Evolutionary conservation across 2,329 filamentous ascomycete species (phyloP).

Genomic region (Ophiostoma sp.): DNA sequence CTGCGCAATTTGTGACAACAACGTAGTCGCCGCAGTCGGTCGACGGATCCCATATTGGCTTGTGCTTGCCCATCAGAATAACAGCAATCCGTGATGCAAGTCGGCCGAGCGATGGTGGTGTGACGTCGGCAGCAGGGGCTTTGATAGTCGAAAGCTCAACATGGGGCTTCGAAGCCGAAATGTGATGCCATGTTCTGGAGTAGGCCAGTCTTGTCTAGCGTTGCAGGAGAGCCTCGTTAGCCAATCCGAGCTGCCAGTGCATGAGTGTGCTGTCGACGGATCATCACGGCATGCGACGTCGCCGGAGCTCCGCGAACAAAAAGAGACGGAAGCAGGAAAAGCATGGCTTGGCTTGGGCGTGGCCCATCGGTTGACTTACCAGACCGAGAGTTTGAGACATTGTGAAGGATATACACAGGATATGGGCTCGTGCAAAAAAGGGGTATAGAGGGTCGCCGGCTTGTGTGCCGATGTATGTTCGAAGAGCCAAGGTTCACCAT

Average conservation of each 20-base stretch:
- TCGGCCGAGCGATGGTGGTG: constrained; percentile 77
- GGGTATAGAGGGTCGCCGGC: neutral
- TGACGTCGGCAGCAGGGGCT: constrained; percentile 47
- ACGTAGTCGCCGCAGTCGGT: constrained; percentile 99
- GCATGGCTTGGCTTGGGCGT: neutral
- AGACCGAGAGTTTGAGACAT: constrained; percentile 79
- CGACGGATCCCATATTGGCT: constrained; percentile 93
- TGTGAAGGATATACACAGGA: neutral
- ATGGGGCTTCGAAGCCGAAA: constrained; percentile 65
- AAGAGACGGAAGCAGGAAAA: neutral
- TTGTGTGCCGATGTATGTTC: neutral
- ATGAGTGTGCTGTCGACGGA: neutral
- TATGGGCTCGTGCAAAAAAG: neutral
- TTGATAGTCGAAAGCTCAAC: constrained; percentile 52
- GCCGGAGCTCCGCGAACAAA: neutral
- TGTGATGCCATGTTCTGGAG: constrained; percentile 87
- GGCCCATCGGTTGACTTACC: constrained; percentile 44
- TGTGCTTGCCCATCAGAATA: constrained; percentile 96
- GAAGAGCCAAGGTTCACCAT: neutral
- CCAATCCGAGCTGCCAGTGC: neutral
- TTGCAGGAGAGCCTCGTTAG: neutral
- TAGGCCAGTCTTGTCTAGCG: constrained; percentile 88
- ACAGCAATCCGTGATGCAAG: constrained; percentile 82
- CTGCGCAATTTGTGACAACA: constrained; percentile 82
- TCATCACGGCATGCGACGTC: neutral